These are phyloP conservation scores for Lepiota brunneoincarnata DNA, from an alignment of 768 basidiomycete species.

Conservation along the genomic window DNA sequence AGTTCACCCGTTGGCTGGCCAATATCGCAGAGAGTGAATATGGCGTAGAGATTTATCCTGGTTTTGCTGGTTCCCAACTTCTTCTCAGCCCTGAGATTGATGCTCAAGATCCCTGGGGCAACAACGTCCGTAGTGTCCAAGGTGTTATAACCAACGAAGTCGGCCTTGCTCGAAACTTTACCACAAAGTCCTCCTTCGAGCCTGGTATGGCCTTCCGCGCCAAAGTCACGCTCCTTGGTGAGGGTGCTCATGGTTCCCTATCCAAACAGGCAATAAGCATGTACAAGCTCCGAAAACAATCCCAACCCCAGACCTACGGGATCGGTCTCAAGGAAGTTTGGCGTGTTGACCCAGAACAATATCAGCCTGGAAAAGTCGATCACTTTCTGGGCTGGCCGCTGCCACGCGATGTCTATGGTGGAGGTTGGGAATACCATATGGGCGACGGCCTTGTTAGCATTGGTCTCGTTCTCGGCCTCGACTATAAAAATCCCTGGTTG, in stretches of 20 bases:
- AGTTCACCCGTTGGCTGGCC: constrained; percentile 87
- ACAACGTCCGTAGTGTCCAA: constrained; percentile 48
- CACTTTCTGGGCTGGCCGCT: constrained; percentile 97
- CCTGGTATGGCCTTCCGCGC: constrained; percentile 96
- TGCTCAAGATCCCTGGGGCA: constrained; percentile 36
- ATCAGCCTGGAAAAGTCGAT: constrained; percentile 77
- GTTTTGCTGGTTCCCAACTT: constrained; percentile 89
- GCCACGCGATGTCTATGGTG: constrained; percentile 81
- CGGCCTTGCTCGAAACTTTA: constrained; percentile 74
- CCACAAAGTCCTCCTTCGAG: constrained; percentile 85
- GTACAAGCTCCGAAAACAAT: constrained; percentile 68
- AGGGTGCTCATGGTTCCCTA: constrained; percentile 92
- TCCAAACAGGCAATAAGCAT: constrained; percentile 74
- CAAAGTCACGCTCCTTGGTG: constrained; percentile 88
- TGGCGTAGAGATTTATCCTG: constrained; percentile 95
- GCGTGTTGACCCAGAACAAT: constrained; percentile 66
- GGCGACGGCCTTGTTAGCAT: constrained; percentile 85
- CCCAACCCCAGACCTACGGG: constrained; percentile 91
- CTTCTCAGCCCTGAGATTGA: constrained; percentile 60
- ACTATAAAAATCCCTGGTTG: constrained; percentile 92
- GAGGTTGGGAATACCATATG: constrained; percentile 96
- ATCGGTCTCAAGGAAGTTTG: constrained; percentile 98
- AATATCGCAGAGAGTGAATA: constrained; percentile 71
- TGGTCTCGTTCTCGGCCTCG: constrained; percentile 90
- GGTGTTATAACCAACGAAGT: constrained; percentile 95